These are phyloP conservation scores for Craspedostauros australis DNA, from an alignment of 108 stramenopile genomes.

Conservation along the genomic window DNA sequence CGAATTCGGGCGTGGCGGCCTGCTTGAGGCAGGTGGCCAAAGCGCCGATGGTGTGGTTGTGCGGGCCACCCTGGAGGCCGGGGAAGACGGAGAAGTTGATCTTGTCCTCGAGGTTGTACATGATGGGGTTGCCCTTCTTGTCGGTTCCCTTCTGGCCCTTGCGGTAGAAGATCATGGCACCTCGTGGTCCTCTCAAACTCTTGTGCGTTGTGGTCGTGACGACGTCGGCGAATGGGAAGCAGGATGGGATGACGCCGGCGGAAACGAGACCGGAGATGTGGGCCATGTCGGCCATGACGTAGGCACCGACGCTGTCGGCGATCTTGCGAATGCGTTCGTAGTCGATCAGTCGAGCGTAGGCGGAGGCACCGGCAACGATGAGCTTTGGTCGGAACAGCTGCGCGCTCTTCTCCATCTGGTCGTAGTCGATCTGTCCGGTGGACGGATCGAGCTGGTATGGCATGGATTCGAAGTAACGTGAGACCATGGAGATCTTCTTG, in stretches of 20 bases:
- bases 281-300: conserved; percentile 98
- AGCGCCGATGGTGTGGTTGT: conserved; percentile 99
- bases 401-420: conserved; percentile 93
- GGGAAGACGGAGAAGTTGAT: conserved; percentile 99
- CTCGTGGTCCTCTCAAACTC: conserved; percentile 97
- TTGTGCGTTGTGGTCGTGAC: conserved; percentile 99
- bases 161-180: conserved; percentile 99
- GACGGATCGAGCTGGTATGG: conserved; percentile 96
- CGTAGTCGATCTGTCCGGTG: conserved; percentile 97
- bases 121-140: conserved; percentile 93
- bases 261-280: conserved; percentile 98
- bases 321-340: conserved; percentile 96
- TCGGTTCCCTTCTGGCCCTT: conserved; percentile 79
- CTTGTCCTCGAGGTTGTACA: conserved; percentile 94
- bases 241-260: conserved; percentile 92
- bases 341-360: conserved; percentile 98
- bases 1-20: conserved; percentile 87
- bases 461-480: conserved; percentile 96
- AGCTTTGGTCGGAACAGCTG: conserved; percentile 97
- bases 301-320: conserved; percentile 90
- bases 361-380: conserved; percentile 98
- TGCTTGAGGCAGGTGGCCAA: conserved; percentile 95
- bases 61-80: conserved; percentile 98
- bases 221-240: conserved; percentile 97
- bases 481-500: conserved; percentile 94